These are phyloP conservation scores for Murraya paniculata DNA, from an alignment of 345 rosid species.

Conservation along the genomic window DNA sequence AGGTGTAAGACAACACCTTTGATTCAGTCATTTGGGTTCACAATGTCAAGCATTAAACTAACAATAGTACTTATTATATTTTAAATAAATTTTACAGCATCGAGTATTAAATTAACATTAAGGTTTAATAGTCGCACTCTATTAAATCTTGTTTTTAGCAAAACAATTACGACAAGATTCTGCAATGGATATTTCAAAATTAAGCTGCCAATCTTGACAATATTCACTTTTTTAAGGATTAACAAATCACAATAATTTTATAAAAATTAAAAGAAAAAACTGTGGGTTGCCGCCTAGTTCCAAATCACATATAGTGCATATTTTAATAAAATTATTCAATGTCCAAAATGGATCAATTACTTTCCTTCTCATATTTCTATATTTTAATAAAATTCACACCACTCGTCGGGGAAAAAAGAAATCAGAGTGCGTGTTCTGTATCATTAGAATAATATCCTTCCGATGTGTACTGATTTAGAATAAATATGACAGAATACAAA, in stretches of 20 bases:
- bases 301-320: no score
- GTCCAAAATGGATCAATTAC: no score
- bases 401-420: no score
- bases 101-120: background rate
- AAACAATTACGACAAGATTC: background rate
- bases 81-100: no score
- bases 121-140: background rate
- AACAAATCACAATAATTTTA: no score
- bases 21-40: no score
- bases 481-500: background rate
- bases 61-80: no score
- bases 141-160: no score
- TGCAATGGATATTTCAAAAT: background rate
- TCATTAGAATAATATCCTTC: background rate
- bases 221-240: background rate
- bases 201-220: background rate
- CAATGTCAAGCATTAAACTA: background rate
- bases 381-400: no score
- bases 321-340: no score
- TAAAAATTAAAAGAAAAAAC: no score
- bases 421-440: background rate
- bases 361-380: no score
- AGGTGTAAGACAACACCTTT: background rate
- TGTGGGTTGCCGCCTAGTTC: background rate
- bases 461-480: background rate